Evolutionary conservation across 2,329 filamentous ascomycete species (phyloP), one percentile per base, ranked within the genome.

Genomic region (Diaporthe sp.): DNA sequence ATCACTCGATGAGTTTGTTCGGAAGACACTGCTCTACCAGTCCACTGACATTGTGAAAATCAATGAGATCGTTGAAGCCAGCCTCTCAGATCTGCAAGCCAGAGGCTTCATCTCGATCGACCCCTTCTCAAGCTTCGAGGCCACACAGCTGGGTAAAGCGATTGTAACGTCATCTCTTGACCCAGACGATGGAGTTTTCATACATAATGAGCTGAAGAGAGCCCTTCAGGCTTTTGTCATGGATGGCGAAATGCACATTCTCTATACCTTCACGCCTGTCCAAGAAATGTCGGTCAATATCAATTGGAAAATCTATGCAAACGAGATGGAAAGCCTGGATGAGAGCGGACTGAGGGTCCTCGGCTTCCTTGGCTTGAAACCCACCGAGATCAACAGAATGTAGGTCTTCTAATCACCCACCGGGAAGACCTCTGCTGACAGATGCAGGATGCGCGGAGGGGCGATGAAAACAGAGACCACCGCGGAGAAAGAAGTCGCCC

Each of bases 231-330:
- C 92, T 1, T 95, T 96, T 80, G 94, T 95, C 17, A 92, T 96
- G 90, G 93, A 95, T 80, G 92, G 93, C 5, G 94, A 96, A 77
- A 92, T 96, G 91, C 94, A 95, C 79, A 89, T 94, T 17, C 88
- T 95, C 62, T 96, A 95, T 81, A 92, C 91, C 51, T 95, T 95
- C 78, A 95, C 94, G 0, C 94, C 94, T 0, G 88, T 95, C 2
- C 91, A 94, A 65, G 87, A 90, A 65, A 85, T 86, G 37, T 85
- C 84, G 1, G 84, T 88, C 4, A 84, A 86, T 12, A 88, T 95
- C 74, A 93, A 95, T 79, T 95, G 94, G 94, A 89, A 90, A 71
- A 89, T 92, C 0, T 95, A 94, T 79, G 90, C 92, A 67, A 90
- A 93, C 77, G 92, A 94, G 81, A 89, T 95, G 83, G 93, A 95